These are phyloP conservation scores for Rosa lucieae DNA, from an alignment of 306 rosid species.

Conservation along the genomic window DNA sequence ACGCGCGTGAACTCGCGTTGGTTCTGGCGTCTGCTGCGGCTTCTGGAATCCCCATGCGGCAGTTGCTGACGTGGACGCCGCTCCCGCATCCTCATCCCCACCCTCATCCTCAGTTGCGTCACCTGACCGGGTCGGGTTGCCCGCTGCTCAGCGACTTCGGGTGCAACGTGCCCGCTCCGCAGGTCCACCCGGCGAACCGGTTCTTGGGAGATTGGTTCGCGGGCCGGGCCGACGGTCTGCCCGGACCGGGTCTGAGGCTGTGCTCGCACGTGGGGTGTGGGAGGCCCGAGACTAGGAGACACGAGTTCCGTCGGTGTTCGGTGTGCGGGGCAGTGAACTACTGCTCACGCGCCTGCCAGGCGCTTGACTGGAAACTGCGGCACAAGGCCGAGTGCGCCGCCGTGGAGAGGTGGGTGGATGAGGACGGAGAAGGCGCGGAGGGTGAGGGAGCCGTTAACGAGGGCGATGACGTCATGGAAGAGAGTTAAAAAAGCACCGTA, in stretches of 20 bases:
- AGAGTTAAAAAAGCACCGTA: slow-evolving; percentile 28
- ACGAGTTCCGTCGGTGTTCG: slow-evolving; percentile 89
- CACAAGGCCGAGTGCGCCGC: slow-evolving; percentile 80
- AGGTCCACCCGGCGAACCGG: slow-evolving; percentile 63
- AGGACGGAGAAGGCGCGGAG: slow-evolving; percentile 48
- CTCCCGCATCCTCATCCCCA: slow-evolving; percentile 25
- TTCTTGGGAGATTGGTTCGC: slow-evolving; percentile 76
- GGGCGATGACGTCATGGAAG: slow-evolving; percentile 34
- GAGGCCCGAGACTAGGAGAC: slow-evolving; percentile 78
- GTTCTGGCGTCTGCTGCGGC: slow-evolving; percentile 43
- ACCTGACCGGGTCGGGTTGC: slow-evolving; percentile 48
- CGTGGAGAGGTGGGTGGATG: slow-evolving; percentile 67
- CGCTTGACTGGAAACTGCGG: slow-evolving; percentile 91
- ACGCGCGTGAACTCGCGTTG: slow-evolving; percentile 85
- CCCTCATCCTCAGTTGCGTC: slow-evolving; percentile 38
- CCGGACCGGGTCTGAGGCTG: slow-evolving; percentile 53
- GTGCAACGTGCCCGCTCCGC: slow-evolving; percentile 81
- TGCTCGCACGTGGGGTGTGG: slow-evolving; percentile 94
- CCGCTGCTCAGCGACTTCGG: slow-evolving; percentile 83
- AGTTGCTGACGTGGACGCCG: slow-evolving; percentile 49
- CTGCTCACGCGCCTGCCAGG: slow-evolving; percentile 97
- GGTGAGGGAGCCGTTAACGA: slow-evolving; percentile 38
- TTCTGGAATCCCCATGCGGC: slow-evolving; percentile 23
- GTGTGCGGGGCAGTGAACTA: slow-evolving; percentile 82
- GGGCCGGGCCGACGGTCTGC: slow-evolving; percentile 23